These are phyloP conservation scores for Paecilomyces sp. DNA, from an alignment of 2,329 filamentous ascomycete species.

Conservation along the genomic window DNA sequence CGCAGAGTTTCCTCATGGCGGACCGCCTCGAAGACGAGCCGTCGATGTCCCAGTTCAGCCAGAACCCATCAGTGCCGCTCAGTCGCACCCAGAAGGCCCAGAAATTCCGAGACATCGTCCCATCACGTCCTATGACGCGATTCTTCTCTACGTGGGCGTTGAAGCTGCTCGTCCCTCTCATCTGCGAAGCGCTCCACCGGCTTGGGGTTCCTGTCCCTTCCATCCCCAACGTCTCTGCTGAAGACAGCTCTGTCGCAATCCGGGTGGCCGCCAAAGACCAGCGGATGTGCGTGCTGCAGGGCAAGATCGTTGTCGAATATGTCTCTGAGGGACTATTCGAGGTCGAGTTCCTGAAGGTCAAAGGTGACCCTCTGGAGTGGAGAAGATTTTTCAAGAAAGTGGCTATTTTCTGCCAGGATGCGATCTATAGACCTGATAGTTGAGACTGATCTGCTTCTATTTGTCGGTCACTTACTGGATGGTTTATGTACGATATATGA, in stretches of 20 bases:
- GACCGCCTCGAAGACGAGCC: constrained; percentile 77
- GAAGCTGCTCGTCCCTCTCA: constrained; percentile 67
- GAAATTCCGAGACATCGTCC: constrained; percentile 84
- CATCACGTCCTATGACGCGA: constrained; percentile 75
- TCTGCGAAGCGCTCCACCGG: constrained; percentile 74
- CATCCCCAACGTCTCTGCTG: constrained; percentile 37
- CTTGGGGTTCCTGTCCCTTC: constrained; percentile 69
- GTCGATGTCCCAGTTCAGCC: constrained; percentile 74
- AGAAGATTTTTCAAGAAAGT: constrained; percentile 93
- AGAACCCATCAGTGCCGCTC: constrained; percentile 68
- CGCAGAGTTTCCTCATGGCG: constrained; percentile 39
- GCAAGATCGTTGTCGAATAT: constrained; percentile 37
- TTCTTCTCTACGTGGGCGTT: constrained; percentile 83
- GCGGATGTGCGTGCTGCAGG: constrained; percentile 37
- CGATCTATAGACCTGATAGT: constrained; percentile 57
- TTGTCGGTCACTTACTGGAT: neutral
- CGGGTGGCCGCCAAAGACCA: constrained; percentile 64
- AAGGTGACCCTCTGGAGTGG: constrained; percentile 96
- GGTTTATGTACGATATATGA: neutral
- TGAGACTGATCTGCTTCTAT: constrained; percentile 8
- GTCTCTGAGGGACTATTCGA: constrained; percentile 61
- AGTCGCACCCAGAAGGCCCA: constrained; percentile 84
- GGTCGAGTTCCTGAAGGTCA: constrained; percentile 86
- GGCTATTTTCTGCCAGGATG: constrained; percentile 80
- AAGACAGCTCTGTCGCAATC: constrained; percentile 53